These are phyloP conservation scores for Diplogelasinospora grovesii DNA, from an alignment of 495 filamentous ascomycete genomes.

Conservation along the genomic window DNA sequence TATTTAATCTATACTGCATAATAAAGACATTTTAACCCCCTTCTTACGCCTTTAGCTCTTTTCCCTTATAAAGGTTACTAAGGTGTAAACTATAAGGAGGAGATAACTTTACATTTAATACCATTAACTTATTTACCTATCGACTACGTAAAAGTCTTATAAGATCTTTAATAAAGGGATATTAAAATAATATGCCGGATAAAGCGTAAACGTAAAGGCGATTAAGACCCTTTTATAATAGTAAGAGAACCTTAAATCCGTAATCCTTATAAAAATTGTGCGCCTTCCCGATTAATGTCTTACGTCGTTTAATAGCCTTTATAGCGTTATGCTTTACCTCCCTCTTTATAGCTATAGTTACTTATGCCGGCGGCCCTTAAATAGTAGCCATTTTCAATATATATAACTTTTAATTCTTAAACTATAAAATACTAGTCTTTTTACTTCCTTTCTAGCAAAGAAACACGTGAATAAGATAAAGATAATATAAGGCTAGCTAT, in stretches of 20 bases:
- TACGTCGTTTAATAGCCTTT: conserved; percentile 1
- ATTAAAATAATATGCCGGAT: neutral
- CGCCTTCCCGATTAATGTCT: neutral
- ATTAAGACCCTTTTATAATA: neutral
- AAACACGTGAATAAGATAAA: too few relatives aligned
- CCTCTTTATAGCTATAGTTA: neutral
- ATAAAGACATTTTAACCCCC: neutral
- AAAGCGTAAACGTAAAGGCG: neutral
- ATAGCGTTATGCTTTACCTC: neutral
- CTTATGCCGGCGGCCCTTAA: neutral
- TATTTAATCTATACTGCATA: neutral
- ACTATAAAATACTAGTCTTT: too few relatives aligned
- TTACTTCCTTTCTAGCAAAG: too few relatives aligned
- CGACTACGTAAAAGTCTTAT: neutral
- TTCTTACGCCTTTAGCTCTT: neutral
- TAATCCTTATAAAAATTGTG: neutral
- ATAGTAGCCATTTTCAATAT: conserved; percentile 1
- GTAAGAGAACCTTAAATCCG: neutral
- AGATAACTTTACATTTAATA: neutral
- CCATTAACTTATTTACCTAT: neutral
- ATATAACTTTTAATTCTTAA: too few relatives aligned
- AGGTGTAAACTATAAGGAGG: neutral
- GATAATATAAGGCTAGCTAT: too few relatives aligned
- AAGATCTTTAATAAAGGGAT: neutral
- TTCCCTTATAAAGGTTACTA: neutral